Percentiles rank a stretch among this genome's conserved stretches.
Evolutionary conservation across 1,284 basidiomycete genomes (phyloP).

Genomic region (Chiua sp.): DNA sequence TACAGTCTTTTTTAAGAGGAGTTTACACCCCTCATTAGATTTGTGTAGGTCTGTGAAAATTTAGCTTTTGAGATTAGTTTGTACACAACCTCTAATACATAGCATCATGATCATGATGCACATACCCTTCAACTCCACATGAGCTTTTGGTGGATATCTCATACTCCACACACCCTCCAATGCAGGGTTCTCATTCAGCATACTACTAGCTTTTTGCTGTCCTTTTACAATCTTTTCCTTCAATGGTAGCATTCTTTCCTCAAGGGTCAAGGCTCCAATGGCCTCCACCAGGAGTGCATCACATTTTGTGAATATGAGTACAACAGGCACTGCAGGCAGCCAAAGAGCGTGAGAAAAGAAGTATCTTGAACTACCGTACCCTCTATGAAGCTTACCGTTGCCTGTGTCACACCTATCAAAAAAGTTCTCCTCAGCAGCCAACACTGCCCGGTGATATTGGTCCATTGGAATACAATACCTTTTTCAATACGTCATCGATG

Average conservation of each 20-base stretch:
- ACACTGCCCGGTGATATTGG: neutral
- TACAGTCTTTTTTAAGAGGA: too few relatives aligned
- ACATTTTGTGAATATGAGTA: neutral
- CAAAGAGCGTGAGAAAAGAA: too few relatives aligned
- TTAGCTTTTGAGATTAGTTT: too few relatives aligned
- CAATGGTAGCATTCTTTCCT: neutral
- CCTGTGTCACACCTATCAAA: constrained; percentile 1
- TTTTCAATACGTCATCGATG: too few relatives aligned
- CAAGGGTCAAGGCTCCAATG: neutral
- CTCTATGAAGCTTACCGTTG: neutral
- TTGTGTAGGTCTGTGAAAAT: too few relatives aligned
- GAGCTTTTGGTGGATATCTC: neutral
- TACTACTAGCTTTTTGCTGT: neutral
- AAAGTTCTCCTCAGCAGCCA: neutral
- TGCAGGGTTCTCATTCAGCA: neutral
- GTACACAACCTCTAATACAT: too few relatives aligned
- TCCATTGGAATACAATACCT: constrained; percentile 5
- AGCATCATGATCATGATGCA: too few relatives aligned
- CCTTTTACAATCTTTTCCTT: neutral
- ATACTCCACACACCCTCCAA: neutral
- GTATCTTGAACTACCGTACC: too few relatives aligned
- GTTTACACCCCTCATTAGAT: too few relatives aligned
- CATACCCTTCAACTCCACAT: neutral
- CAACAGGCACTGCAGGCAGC: neutral
- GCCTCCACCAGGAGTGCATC: neutral